phyloP scores from a whole-genome alignment of 371 early-diverging fungal species.

The Dinochytrium kinnereticum region DNA sequence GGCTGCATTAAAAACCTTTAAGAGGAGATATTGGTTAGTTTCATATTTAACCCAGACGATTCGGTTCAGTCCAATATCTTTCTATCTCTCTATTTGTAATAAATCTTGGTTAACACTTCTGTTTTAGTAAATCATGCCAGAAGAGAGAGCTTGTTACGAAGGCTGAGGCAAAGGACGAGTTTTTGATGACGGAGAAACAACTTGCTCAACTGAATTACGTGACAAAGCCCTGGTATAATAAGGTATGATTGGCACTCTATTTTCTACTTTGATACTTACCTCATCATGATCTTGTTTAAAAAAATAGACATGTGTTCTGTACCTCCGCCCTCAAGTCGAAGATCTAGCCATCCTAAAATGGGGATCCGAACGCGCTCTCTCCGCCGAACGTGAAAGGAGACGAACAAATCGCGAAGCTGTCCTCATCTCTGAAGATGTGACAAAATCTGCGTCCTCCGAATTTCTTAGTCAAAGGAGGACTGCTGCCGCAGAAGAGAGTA shows the following conservation, averaged over 20 bases:
- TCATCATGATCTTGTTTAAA: not conserved
- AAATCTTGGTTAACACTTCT: no score
- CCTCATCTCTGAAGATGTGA: not conserved
- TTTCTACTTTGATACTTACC: not conserved
- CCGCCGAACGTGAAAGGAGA: slow-evolving; percentile 4
- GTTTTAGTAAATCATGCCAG: slow-evolving; percentile 11
- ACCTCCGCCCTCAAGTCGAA: slow-evolving; percentile 12
- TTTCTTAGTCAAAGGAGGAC: no score
- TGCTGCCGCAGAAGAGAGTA: no score
- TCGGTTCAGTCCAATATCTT: not conserved
- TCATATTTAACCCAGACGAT: not conserved
- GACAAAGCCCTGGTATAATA: slow-evolving; percentile 25
- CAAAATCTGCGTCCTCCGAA: no score
- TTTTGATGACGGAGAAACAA: slow-evolving; percentile 14
- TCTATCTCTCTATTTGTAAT: no score
- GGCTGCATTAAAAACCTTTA: slow-evolving; percentile 3
- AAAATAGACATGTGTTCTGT: slow-evolving; percentile 2
- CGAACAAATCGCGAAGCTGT: not conserved
- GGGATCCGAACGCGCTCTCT: not conserved
- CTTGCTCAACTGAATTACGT: slow-evolving; percentile 17
- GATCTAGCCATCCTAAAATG: slow-evolving; percentile 5
- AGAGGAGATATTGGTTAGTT: slow-evolving; percentile 16
- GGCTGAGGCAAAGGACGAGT: slow-evolving; percentile 8
- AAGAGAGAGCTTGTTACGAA: slow-evolving; percentile 15
- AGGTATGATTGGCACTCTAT: slow-evolving; percentile 12